Evolutionary conservation across 306 rosid species (phyloP).

Genomic region (Vachellia collinsii): DNA sequence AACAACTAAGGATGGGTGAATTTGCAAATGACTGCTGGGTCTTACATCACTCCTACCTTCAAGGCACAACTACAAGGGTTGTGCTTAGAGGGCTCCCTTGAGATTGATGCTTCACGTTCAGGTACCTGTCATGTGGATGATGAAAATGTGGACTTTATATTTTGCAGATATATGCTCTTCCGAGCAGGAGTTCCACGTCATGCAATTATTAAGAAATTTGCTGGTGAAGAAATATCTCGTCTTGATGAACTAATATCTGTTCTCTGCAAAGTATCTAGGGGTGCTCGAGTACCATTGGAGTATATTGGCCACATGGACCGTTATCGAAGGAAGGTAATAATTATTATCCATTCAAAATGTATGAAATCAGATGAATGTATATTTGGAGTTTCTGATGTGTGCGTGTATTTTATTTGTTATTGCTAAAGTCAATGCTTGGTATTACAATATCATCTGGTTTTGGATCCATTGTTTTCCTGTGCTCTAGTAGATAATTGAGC

Average conservation of each 20-base stretch:
- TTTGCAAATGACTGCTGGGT: constrained; percentile 9
- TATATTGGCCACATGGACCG: constrained; percentile 81
- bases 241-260: constrained; percentile 73
- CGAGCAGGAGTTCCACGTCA: constrained; percentile 97
- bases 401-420: constrained; percentile 7
- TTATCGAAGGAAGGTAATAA: constrained; percentile 85
- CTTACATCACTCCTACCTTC: constrained; percentile 23
- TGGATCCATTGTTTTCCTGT: neutral
- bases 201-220: constrained; percentile 93
- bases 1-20: constrained; percentile 22
- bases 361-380: constrained; percentile 17
- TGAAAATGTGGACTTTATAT: constrained; percentile 27
- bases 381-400: constrained; percentile 14
- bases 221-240: constrained; percentile 81
- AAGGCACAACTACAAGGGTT: neutral
- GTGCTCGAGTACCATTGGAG: constrained; percentile 89
- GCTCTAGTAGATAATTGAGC: constrained; percentile 7
- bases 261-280: constrained; percentile 80
- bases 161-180: constrained; percentile 85
- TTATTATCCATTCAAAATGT: constrained; percentile 14
- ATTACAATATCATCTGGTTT: neutral
- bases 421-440: constrained; percentile 5
- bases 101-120: constrained; percentile 28
- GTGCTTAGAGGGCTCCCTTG: constrained; percentile 20
- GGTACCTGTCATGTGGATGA: constrained; percentile 25